These are phyloP conservation scores for thale cress (Arabidopsis thaliana) DNA, from an alignment of 345 rosid genomes.

Conservation along the genomic window DNA sequence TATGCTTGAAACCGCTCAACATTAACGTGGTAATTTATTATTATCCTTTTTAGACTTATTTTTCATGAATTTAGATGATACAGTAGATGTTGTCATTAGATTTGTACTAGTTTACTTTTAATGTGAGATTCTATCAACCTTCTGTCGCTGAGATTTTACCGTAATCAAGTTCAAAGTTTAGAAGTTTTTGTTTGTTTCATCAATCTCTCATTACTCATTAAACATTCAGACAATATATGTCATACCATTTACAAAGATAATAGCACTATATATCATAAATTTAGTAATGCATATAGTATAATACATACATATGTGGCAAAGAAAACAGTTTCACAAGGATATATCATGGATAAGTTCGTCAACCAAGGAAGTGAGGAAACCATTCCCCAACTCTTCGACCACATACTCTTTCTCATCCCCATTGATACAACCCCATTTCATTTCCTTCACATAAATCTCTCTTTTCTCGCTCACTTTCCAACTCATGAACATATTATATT, in stretches of 20 bases:
- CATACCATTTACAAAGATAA: background rate
- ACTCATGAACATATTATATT: constrained; percentile 49
- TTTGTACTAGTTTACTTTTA: too few species aligned
- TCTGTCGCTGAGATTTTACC: too few species aligned
- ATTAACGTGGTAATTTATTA: too few species aligned
- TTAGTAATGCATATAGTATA: background rate
- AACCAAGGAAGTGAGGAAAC: constrained; percentile 53
- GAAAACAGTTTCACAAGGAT: background rate
- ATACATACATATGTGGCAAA: constrained; percentile 3
- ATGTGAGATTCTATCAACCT: too few species aligned
- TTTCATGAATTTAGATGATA: too few species aligned
- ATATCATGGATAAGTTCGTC: constrained; percentile 59
- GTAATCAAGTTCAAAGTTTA: too few species aligned
- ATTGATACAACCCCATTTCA: constrained; percentile 44
- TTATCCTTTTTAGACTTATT: too few species aligned
- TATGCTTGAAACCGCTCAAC: too few species aligned
- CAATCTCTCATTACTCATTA: too few species aligned
- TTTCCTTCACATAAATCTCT: constrained; percentile 50
- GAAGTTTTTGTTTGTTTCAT: too few species aligned
- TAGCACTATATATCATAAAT: background rate
- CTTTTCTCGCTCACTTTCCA: constrained; percentile 67
- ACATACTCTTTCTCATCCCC: constrained; percentile 52
- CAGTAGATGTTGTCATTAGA: too few species aligned
- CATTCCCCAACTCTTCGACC: constrained; percentile 51
- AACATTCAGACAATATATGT: too few species aligned